phyloP scores from a whole-genome alignment of 148 eudicot species.

The Rhododendron mucronatum region DNA sequence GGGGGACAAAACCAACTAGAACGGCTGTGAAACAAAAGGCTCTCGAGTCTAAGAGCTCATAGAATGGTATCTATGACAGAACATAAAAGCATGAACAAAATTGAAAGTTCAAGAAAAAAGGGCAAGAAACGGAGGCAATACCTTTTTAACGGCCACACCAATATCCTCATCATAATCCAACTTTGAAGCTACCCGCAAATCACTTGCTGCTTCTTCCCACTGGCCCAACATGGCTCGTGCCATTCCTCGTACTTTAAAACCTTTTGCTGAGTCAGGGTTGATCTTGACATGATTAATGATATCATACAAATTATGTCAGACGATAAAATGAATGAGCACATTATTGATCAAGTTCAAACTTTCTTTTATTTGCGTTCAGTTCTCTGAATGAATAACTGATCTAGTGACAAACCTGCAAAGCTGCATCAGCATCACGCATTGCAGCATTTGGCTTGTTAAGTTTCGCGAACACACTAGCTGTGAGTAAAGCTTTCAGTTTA shows the following conservation, averaged over 20 bases:
- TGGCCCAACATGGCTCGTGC: constrained; percentile 65
- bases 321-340: constrained; percentile 8
- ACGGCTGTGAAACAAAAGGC: neutral
- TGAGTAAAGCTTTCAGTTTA: constrained; percentile 6
- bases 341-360: neutral
- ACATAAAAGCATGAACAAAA: neutral
- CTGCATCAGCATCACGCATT: constrained; percentile 60
- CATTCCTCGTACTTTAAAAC: constrained; percentile 62
- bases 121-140: constrained; percentile 9
- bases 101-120: neutral
- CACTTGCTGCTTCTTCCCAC: constrained; percentile 68
- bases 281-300: constrained; percentile 28
- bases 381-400: neutral
- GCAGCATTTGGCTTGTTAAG: constrained; percentile 71
- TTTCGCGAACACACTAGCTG: constrained; percentile 51
- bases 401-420: constrained; percentile 44
- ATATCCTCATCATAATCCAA: constrained; percentile 72
- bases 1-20: neutral
- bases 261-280: constrained; percentile 74
- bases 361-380: neutral
- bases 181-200: constrained; percentile 60
- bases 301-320: neutral
- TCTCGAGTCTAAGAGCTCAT: neutral
- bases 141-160: constrained; percentile 45
- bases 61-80: neutral